Conservation (phyloP, 2,329 filamentous ascomycete species). For the Colletotrichum higginsianum region DNA sequence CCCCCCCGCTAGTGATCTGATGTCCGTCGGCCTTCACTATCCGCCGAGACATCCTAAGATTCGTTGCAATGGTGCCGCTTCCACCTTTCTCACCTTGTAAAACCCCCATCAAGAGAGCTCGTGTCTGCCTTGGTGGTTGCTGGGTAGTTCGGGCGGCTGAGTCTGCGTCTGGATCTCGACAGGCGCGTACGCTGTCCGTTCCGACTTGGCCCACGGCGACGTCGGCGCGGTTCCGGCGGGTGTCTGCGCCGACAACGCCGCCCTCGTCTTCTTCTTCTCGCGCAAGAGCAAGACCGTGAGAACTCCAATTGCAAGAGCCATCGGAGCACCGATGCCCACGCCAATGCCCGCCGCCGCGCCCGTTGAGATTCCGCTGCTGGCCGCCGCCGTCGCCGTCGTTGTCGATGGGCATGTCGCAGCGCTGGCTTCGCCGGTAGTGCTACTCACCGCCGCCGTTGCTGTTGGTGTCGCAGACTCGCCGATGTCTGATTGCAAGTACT, state of each 20-base stretch:
- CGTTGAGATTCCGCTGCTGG: constrained; percentile 21
- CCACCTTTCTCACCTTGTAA: neutral
- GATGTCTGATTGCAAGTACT: constrained; percentile 24
- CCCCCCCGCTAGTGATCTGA: too few species aligned
- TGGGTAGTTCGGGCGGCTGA: constrained; percentile 17
- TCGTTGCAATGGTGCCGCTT: too few species aligned
- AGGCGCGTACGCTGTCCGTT: neutral
- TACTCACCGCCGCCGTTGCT: neutral
- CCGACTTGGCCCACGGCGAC: constrained; percentile 16
- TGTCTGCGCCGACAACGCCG: neutral
- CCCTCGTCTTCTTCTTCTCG: constrained; percentile 35
- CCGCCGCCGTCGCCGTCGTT: neutral
- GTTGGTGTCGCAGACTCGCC: neutral
- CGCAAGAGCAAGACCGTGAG: constrained; percentile 35
- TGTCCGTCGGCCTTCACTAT: too few species aligned
- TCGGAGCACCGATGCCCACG: constrained; percentile 28
- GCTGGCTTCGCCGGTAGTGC: neutral
- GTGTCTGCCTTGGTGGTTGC: constrained; percentile 9
- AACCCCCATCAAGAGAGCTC: constrained; percentile 12
- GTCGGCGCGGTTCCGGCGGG: neutral
- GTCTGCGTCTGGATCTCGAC: constrained; percentile 7
- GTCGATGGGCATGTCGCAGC: constrained; percentile 2
- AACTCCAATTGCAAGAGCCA: constrained; percentile 22
- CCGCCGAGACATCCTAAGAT: too few species aligned
- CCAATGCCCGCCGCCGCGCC: constrained; percentile 36